Evolutionary conservation across 805 yeast genomes (phyloP), one percentile per base, ranked within the genome.

Genomic region (Barnettozyma botsteinii): DNA sequence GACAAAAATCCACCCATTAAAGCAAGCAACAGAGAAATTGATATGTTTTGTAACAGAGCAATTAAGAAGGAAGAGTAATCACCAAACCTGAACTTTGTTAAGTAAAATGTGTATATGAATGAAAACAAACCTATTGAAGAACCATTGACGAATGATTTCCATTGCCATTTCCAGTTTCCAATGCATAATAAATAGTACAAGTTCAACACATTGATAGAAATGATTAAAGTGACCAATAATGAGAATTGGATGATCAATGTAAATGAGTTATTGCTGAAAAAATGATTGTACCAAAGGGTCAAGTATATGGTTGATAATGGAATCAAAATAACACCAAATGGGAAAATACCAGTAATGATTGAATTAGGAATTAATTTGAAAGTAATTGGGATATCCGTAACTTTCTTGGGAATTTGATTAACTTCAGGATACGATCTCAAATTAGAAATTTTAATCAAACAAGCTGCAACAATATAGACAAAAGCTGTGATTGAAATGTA

Each of bases 111-210:
- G 43, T 57, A 56, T 2, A 40, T 18, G 35, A 59, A 59, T 1
- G 55, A 36, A 35, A 48, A 56, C 5, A 49, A 18, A 17, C 60
- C 62, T 15, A 56, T 42, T n/a, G 56, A 43, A 6, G 47, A 35
- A 4, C 61, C 62, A 39, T 50, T 49, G 9, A 48, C 24, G 46
- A 58, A 48, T 3, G 53, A 41, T 18, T 47, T 42, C 61, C 61
- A 56, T 7, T 48, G 50, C 63, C 63, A 59, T 32, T 50, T 52
- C 61, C 62, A 56, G 32, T 56, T 51, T 14, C 62, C 62, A 15
- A 50, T 45, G 21, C 52, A 38, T 11, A 57, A 36, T 11, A 52
- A 43, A 21, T 56, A 45, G 33, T 53, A 50, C 23, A 53, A 33
- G 41, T 54, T 52, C 32, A 58, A 24, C 2, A 43, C 40, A 7